Evolutionary conservation across 257 asterid species (phyloP).

Genomic region (Cruciata laevipes): DNA sequence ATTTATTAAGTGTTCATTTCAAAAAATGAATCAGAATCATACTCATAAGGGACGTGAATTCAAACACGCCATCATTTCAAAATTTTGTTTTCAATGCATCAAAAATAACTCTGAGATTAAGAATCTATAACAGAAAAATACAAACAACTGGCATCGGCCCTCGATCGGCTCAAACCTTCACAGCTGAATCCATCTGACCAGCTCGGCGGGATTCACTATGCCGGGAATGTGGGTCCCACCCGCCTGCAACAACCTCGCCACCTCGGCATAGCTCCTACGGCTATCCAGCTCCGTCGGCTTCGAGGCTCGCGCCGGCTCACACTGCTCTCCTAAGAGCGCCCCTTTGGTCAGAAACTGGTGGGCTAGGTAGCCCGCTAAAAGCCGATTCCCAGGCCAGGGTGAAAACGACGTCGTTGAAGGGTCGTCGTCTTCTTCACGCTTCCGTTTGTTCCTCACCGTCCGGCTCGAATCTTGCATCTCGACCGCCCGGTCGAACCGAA

Average conservation of each 20-base stretch:
- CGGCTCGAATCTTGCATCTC: conserved; percentile 52
- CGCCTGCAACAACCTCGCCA: conserved; percentile 48
- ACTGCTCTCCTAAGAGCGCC: conserved; percentile 46
- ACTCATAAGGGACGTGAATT: too few relatives aligned
- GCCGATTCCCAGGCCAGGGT: conserved; percentile 32
- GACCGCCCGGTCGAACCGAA: conserved; percentile 25
- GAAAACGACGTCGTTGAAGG: conserved; percentile 1
- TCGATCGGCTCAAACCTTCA: conserved; percentile 8
- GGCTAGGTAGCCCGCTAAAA: conserved; percentile 71
- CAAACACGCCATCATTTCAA: not conserved
- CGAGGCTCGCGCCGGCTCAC: conserved; percentile 46
- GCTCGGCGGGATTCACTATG: conserved; percentile 60
- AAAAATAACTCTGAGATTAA: not conserved
- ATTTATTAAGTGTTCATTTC: too few relatives aligned
- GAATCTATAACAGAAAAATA: not conserved
- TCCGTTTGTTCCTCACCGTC: conserved; percentile 32
- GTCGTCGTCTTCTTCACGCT: conserved; percentile 33
- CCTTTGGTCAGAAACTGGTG: conserved; percentile 53
- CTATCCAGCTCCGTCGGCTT: conserved; percentile 4
- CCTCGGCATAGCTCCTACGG: conserved; percentile 40
- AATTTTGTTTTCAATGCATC: not conserved
- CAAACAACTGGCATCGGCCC: not conserved
- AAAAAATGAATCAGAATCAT: too few relatives aligned
- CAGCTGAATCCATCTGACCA: conserved; percentile 65
- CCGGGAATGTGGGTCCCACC: conserved; percentile 65